Evolutionary conservation across 495 filamentous ascomycete species (phyloP).

Genomic region (Haplographium delicatum): DNA sequence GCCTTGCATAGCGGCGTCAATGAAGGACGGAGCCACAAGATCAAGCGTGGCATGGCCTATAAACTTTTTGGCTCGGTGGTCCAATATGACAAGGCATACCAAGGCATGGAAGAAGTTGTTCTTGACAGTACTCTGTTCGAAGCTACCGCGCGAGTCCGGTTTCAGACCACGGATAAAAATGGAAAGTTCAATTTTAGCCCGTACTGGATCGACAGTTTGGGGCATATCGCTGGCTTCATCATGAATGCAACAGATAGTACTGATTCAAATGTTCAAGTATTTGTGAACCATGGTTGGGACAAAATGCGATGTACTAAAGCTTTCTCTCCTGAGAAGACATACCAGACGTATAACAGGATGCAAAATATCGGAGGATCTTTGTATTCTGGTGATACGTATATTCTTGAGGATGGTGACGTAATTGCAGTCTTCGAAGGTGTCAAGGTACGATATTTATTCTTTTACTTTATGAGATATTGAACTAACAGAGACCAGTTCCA

Average conservation of each 20-base stretch:
- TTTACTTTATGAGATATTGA: too few species aligned
- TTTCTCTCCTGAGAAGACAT: constrained; percentile 55
- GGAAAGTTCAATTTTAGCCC: constrained; percentile 61
- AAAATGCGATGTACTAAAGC: constrained; percentile 61
- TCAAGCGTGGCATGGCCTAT: constrained; percentile 58
- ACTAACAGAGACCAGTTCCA: constrained; percentile 54
- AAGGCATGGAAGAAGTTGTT: constrained; percentile 68
- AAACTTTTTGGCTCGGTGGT: constrained; percentile 63
- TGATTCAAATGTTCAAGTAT: constrained; percentile 63
- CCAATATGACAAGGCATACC: constrained; percentile 59
- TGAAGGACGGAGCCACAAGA: constrained; percentile 33
- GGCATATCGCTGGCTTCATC: constrained; percentile 67
- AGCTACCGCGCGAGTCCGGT: constrained; percentile 61
- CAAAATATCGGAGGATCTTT: constrained; percentile 35
- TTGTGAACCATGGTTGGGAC: constrained; percentile 73
- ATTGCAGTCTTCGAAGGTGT: constrained; percentile 45
- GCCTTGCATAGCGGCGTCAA: constrained; percentile 46
- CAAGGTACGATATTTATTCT: constrained; percentile 38
- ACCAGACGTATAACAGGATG: constrained; percentile 67
- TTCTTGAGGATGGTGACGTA: constrained; percentile 58
- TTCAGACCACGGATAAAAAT: constrained; percentile 42
- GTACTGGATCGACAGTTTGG: constrained; percentile 63
- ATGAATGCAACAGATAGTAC: constrained; percentile 73
- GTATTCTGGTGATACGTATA: constrained; percentile 52
- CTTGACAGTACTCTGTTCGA: constrained; percentile 56